Conservation (phyloP, 2,329 filamentous ascomycete genomes). For the Apiospora malaysiana region DNA sequence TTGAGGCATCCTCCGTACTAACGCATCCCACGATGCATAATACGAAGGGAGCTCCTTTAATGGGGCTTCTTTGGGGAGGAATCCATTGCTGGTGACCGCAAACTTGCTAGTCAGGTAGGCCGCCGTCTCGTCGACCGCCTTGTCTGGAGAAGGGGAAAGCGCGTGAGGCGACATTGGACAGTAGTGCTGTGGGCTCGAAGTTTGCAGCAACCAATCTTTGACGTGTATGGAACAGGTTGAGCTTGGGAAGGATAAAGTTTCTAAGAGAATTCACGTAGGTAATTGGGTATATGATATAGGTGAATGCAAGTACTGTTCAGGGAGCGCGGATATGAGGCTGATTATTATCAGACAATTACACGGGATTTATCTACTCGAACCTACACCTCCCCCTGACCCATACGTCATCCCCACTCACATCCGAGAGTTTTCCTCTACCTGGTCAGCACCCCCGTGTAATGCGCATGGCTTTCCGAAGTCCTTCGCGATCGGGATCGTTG, state of each 20-base stretch:
- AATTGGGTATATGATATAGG: too few relatives aligned
- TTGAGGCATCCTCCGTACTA: slow-evolving; percentile 70
- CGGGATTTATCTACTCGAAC: not conserved
- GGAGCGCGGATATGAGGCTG: not conserved
- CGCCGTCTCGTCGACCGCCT: slow-evolving; percentile 10
- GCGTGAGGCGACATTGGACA: slow-evolving; percentile 53
- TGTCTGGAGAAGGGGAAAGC: slow-evolving; percentile 35
- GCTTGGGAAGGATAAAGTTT: not conserved
- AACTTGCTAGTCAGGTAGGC: slow-evolving; percentile 40
- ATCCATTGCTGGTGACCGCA: slow-evolving; percentile 65
- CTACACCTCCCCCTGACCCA: not conserved
- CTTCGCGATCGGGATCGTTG: not conserved
- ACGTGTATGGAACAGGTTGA: not conserved
- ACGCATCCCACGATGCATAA: slow-evolving; percentile 79
- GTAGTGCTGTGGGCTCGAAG: not conserved
- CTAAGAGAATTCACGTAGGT: too few relatives aligned
- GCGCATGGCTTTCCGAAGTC: not conserved
- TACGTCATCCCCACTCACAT: not conserved
- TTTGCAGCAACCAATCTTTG: too few relatives aligned
- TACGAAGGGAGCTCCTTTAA: slow-evolving; percentile 70
- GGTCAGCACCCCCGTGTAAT: not conserved
- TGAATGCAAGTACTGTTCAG: too few relatives aligned
- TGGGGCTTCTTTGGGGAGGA: slow-evolving; percentile 76
- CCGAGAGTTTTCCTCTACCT: not conserved
- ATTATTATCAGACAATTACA: not conserved